phyloP scores from a whole-genome alignment of 768 basidiomycete genomes.

The Pulveroboletus sp. region DNA sequence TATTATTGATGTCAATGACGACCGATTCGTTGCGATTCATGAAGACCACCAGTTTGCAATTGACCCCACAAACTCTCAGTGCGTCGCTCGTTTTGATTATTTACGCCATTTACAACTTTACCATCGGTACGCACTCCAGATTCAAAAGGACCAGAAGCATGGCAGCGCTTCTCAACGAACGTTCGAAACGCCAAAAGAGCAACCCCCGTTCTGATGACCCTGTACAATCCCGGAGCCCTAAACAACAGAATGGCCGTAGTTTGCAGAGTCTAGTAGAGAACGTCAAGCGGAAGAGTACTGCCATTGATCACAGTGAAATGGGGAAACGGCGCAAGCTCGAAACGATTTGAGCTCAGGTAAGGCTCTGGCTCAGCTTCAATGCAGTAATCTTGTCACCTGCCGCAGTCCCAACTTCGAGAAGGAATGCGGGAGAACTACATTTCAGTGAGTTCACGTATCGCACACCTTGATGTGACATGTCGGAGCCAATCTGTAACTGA shows the following conservation, averaged over 20 bases:
- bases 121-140: constrained; percentile 35
- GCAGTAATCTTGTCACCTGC: neutral
- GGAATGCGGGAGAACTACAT: neutral
- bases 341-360: constrained; percentile 6
- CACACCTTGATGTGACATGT: neutral
- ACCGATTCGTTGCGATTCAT: constrained; percentile 81
- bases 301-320: constrained; percentile 21
- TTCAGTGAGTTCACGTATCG: neutral
- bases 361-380: neutral
- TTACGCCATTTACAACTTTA: neutral
- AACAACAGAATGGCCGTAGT: constrained; percentile 25
- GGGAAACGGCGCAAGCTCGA: constrained; percentile 39
- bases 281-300: constrained; percentile 73
- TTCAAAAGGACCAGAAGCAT: constrained; percentile 94
- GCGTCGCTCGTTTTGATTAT: constrained; percentile 28
- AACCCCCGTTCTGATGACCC: constrained; percentile 8
- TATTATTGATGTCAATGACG: constrained; percentile 76
- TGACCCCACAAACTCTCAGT: constrained; percentile 95
- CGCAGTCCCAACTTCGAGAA: neutral
- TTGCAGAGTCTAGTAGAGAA: constrained; percentile 75
- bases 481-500: neutral
- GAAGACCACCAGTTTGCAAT: constrained; percentile 92
- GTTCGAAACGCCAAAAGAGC: constrained; percentile 58
- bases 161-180: constrained; percentile 77
- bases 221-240: neutral